Percentiles rank a stretch among this genome's conserved stretches.
Evolutionary conservation across 2,329 filamentous ascomycete genomes (phyloP).

Genomic region (Sphaceloma murrayae): DNA sequence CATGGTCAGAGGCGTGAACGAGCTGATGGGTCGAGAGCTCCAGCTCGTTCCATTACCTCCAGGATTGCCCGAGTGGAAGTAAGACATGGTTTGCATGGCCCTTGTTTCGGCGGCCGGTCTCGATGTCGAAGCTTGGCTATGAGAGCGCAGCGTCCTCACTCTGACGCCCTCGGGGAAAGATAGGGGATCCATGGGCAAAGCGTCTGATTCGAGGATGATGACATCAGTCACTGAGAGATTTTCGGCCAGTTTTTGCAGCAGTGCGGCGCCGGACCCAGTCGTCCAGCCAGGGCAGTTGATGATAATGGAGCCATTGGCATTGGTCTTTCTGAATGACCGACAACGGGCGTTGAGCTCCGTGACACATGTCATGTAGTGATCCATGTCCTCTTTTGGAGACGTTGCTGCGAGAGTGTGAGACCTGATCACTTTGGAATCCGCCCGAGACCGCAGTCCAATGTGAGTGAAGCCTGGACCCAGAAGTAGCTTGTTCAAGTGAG

Average conservation of each 20-base stretch:
- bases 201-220: slow-evolving; percentile 54
- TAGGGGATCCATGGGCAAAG: slow-evolving; percentile 7
- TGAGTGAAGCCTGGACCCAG: slow-evolving; percentile 61
- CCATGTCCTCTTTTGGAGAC: slow-evolving; percentile 56
- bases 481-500: slow-evolving; percentile 51
- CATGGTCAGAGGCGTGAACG: background rate
- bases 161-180: background rate
- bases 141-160: background rate
- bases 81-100: slow-evolving; percentile 70
- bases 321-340: slow-evolving; percentile 34
- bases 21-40: slow-evolving; percentile 6
- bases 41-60: background rate
- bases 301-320: slow-evolving; percentile 48
- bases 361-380: slow-evolving; percentile 56
- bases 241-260: slow-evolving; percentile 50
- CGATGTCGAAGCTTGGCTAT: background rate
- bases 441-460: slow-evolving; percentile 30
- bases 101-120: slow-evolving; percentile 56
- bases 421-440: slow-evolving; percentile 34
- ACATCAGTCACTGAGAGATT: slow-evolving; percentile 50
- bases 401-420: slow-evolving; percentile 58
- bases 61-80: slow-evolving; percentile 51
- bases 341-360: slow-evolving; percentile 54
- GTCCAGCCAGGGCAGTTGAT: slow-evolving; percentile 71
- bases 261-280: slow-evolving; percentile 57